Base-by-base conservation (phyloP, 495 filamentous ascomycete species). In the Aspergillus funiculosus region DNA sequence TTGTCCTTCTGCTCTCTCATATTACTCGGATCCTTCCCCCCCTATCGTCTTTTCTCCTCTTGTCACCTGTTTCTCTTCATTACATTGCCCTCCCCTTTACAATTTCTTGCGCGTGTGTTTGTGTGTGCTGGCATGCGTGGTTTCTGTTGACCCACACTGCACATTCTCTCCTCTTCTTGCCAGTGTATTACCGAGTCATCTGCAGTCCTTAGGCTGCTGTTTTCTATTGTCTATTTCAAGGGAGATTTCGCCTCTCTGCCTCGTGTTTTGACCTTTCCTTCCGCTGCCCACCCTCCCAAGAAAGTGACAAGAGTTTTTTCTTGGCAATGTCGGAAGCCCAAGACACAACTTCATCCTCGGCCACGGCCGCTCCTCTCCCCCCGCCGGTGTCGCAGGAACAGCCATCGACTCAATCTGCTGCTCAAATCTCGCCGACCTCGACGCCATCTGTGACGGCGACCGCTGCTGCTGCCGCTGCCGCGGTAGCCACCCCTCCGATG, bases 361-460 rank as follows among this genome's bases (percentile, higher is more conserved):
- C 52, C n/a, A 27, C 48, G 46, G 45, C 55, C 20, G 59, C 59
- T 26, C 50, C 67, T 40, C 51, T 58, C 31, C 46, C 64, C 24
- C 54, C 56, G 18, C 51, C 66, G 48, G 47, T 54, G 50, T 27
- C 43, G 31, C 51, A 57, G 41, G 65, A 67, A 22, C 38, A 54
- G 27, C 50, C 61, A 13, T 26, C 56, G 13, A 11, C 51, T 4
- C 51, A 50, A 11, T 37, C 58, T 20, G 21, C 53, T 28, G 39
- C 56, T 13, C 52, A 55, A 48, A 55, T 59, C 11, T 50, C 66
- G 5, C 61, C 67, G n/a, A 60, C 63, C 14, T 53, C 63, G 5
- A 58, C 69, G 20, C 63, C 69, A 10, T 66, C 64, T 2, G 62
- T 61, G n/a, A 62, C 65, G 2, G 70, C 73, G 17, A 68, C 74